Evolutionary conservation across 2,329 filamentous ascomycete genomes (phyloP), one percentile per base, ranked within the genome.

Genomic region (Xylariaceae sp.): DNA sequence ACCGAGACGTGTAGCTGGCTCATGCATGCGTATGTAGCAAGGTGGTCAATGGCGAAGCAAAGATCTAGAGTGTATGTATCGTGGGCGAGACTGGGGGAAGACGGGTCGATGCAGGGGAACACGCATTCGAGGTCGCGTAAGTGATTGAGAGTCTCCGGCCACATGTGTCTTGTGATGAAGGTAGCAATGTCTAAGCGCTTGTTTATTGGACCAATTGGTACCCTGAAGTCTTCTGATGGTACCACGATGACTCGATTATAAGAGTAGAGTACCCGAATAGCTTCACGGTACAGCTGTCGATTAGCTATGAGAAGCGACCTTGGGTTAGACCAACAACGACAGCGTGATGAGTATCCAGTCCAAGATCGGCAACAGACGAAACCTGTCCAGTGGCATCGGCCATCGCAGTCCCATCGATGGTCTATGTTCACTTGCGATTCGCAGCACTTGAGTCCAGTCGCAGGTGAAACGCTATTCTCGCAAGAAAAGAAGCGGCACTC

Each of bases 121-220:
- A 55, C 31, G 22, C 51, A 36, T 31, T 55, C 52, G 15, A 52
- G 11, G 11, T 42, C 38, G 32, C 49, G 47, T 14, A 55, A 22
- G 44, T 49, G 18, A 17, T 30, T 43, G 19, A 55, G 52, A n/a
- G 47, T 43, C 12, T 45, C 46, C n/a, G 52, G 49, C 52, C 49
- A 55, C 52, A 49, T 54, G 27, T 54, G 49, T 42, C 52, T 47
- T 19, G 52, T 55, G 18, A 55, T 46, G 43, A 55, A 55, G 22
- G 18, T 38, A 19, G 52, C 45, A 6, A 44, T 42, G 39, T 55
- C 52, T 18, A 55, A 42, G 11, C 52, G 52, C 32, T 15, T 44
- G 27, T n/a, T 39, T 39, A 14, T 41, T 12, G 42, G 6, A 5
- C 11, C 5, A 6, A 49, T 11, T 27, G 41, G 31, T n/a, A 40